These are phyloP conservation scores for Cucumis melo DNA, from an alignment of 306 rosid genomes.

Conservation along the genomic window DNA sequence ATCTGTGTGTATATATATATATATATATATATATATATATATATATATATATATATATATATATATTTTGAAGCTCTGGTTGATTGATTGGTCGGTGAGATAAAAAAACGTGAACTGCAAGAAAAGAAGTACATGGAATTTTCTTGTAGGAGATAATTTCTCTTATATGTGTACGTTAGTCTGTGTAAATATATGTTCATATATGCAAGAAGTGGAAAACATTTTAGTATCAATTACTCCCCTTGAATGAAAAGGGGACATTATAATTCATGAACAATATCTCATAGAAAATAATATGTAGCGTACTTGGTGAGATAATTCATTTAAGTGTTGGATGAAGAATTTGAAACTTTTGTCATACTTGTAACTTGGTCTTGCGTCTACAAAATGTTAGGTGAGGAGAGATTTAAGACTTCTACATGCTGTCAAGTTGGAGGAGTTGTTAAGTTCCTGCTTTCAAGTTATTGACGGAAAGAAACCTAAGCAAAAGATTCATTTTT, in stretches of 20 bases:
- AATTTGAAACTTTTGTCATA: neutral
- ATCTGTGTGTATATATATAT: no score
- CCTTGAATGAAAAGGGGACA: neutral
- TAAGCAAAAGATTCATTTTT: conserved; percentile 59
- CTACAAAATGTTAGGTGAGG: conserved; percentile 38
- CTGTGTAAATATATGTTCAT: neutral
- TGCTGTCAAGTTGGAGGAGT: conserved; percentile 51
- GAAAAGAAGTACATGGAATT: neutral
- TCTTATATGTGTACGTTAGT: neutral
- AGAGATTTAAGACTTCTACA: conserved; percentile 62
- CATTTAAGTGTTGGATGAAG: neutral
- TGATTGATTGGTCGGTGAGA: neutral
- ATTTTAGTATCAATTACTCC: neutral
- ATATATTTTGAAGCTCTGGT: neutral
- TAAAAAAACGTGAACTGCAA: neutral
- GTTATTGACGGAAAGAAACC: conserved; percentile 61
- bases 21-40: no score
- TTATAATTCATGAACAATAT: neutral
- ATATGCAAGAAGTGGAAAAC: neutral
- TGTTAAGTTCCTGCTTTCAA: conserved; percentile 47
- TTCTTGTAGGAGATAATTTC: neutral
- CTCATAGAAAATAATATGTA: neutral
- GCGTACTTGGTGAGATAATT: neutral
- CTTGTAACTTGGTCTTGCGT: neutral
- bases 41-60: no score